Conservation (phyloP, 2,329 filamentous ascomycete genomes). For the Coniella vitis region DNA sequence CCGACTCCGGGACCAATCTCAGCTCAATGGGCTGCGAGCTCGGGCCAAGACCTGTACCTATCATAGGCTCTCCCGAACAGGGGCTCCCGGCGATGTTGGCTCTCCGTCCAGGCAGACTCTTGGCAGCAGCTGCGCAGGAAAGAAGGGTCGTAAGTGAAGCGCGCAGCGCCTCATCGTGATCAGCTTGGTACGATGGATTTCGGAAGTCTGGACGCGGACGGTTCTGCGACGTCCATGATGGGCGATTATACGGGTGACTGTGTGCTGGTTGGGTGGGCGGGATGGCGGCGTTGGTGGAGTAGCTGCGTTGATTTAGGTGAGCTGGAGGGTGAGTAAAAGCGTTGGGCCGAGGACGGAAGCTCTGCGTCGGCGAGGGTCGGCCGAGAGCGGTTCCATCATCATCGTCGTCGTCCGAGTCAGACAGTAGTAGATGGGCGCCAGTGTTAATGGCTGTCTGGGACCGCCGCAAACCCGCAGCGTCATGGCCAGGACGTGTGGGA, state of each 20-base stretch:
- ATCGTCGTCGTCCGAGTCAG: constrained; percentile 54
- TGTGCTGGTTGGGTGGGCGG: constrained; percentile 21
- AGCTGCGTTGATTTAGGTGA: constrained; percentile 38
- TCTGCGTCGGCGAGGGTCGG: constrained; percentile 40
- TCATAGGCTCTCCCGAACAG: constrained; percentile 22
- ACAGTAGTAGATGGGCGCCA: constrained; percentile 28
- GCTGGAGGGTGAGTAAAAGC: constrained; percentile 80
- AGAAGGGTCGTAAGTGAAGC: constrained; percentile 91
- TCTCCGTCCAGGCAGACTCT: constrained; percentile 65
- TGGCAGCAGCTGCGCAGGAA: constrained; percentile 87
- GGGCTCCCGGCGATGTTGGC: constrained; percentile 32
- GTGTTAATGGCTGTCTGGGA: constrained; percentile 32
- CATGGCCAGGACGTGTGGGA: constrained; percentile 17
- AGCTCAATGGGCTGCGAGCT: constrained; percentile 51
- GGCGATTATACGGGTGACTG: constrained; percentile 29
- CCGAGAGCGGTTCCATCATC: constrained; percentile 78
- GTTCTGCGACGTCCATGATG: constrained; percentile 37
- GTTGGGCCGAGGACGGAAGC: constrained; percentile 84
- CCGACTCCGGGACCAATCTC: constrained; percentile 53
- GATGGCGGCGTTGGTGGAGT: constrained; percentile 43
- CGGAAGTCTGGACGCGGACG: constrained; percentile 54
- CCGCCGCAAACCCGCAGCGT: constrained; percentile 19
- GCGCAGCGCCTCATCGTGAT: constrained; percentile 87
- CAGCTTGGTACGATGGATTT: constrained; percentile 69
- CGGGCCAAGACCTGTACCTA: constrained; percentile 34